phyloP scores from a whole-genome alignment of 2,329 filamentous ascomycete species.

The Paracamarosporium sp. region DNA sequence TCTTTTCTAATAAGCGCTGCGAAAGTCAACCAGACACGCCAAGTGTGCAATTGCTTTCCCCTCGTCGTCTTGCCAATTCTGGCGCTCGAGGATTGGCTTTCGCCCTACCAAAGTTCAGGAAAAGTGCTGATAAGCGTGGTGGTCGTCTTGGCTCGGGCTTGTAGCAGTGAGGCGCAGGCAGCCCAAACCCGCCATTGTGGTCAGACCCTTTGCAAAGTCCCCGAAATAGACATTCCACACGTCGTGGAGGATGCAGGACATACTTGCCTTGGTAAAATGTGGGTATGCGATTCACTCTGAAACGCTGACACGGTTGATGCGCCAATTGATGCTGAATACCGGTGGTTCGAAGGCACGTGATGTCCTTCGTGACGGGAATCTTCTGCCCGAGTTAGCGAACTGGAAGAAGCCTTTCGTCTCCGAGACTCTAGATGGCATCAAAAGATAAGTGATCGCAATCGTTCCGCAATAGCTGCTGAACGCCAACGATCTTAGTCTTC shows the following conservation, averaged over 20 bases:
- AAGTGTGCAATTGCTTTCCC: neutral
- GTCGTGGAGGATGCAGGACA: neutral
- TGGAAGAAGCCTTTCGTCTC: no score
- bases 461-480: no score
- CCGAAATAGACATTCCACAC: slow-evolving; percentile 1
- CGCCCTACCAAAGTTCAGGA: neutral
- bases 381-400: no score
- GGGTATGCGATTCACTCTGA: neutral
- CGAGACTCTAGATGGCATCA: no score
- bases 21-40: neutral
- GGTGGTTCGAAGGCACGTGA: neutral
- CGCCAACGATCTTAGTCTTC: no score
- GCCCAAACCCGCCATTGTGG: slow-evolving; percentile 1
- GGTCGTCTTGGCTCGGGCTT: slow-evolving; percentile 3
- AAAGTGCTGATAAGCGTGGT: neutral
- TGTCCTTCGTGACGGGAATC: no score
- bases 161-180: neutral
- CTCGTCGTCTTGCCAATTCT: neutral
- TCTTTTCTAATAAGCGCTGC: neutral
- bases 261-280: neutral
- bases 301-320: neutral
- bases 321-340: neutral
- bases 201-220: slow-evolving; percentile 1
- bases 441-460: no score
- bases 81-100: neutral